Percentiles rank a stretch among this genome's conserved stretches.
These are phyloP conservation scores for Clausena lansium DNA, from an alignment of 345 rosid species.

Conservation along the genomic window DNA sequence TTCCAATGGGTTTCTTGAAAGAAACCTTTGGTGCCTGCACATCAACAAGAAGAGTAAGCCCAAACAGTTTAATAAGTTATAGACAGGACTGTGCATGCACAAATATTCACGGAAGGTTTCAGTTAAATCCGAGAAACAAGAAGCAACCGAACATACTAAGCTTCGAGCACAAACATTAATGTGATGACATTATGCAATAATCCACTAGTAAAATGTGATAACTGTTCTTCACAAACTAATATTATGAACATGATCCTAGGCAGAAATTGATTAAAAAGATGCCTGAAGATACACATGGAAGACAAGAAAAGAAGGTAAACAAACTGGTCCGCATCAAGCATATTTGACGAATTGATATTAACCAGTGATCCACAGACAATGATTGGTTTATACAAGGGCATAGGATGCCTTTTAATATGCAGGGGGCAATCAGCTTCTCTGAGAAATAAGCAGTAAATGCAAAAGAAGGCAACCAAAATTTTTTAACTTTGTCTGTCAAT, in stretches of 20 bases:
- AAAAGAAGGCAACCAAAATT: not conserved
- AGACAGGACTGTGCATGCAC: not conserved
- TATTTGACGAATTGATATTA: not conserved
- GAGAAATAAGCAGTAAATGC: not conserved
- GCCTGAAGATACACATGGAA: not conserved
- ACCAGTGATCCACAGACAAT: not conserved
- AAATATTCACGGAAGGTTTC: not conserved
- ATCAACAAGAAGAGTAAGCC: constrained; percentile 16
- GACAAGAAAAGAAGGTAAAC: too few relatives aligned
- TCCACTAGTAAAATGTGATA: not conserved
- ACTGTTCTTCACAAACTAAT: not conserved
- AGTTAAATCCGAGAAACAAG: not conserved
- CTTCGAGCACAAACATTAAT: not conserved
- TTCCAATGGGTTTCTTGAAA: constrained; percentile 91
- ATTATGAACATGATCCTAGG: not conserved
- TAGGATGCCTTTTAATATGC: not conserved
- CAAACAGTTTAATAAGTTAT: not conserved
- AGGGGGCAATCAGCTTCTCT: not conserved
- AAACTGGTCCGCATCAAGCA: not conserved
- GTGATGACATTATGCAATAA: not conserved
- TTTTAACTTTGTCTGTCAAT: not conserved
- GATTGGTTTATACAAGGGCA: not conserved
- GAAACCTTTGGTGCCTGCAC: constrained; percentile 86
- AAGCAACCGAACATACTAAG: not conserved
- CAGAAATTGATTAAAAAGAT: not conserved